Conservation (phyloP, 148 eudicot genomes). For the Spergularia bocconei region DNA sequence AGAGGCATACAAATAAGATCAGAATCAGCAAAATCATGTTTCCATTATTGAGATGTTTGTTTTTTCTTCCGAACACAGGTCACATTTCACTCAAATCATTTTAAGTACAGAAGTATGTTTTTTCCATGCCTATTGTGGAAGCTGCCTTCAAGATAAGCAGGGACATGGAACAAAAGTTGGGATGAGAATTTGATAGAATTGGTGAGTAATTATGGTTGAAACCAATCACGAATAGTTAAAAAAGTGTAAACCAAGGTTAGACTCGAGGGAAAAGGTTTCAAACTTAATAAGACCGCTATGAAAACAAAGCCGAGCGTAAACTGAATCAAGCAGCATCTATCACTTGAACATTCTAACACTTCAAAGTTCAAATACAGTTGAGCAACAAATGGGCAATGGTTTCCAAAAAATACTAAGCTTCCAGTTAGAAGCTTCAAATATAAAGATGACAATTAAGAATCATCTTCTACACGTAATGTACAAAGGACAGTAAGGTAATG, state of each 20-base stretch:
- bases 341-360: background rate
- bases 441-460: background rate
- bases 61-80: background rate
- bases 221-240: background rate
- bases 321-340: background rate
- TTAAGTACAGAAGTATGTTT: background rate
- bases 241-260: background rate
- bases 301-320: background rate
- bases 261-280: background rate
- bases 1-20: constrained; percentile 21
- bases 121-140: background rate
- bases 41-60: background rate
- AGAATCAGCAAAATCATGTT: constrained; percentile 2
- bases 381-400: background rate
- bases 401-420: background rate
- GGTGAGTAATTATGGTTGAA: background rate
- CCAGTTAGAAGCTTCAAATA: background rate
- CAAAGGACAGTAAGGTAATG: background rate
- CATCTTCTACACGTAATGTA: background rate
- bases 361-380: background rate
- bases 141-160: background rate
- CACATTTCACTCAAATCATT: background rate
- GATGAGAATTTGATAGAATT: background rate
- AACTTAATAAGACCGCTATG: background rate
- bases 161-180: background rate